Percentiles rank a stretch among this genome's conserved stretches.
Evolutionary conservation across 2,329 filamentous ascomycete species (phyloP).

Genomic region (Stemphylium beticola): DNA sequence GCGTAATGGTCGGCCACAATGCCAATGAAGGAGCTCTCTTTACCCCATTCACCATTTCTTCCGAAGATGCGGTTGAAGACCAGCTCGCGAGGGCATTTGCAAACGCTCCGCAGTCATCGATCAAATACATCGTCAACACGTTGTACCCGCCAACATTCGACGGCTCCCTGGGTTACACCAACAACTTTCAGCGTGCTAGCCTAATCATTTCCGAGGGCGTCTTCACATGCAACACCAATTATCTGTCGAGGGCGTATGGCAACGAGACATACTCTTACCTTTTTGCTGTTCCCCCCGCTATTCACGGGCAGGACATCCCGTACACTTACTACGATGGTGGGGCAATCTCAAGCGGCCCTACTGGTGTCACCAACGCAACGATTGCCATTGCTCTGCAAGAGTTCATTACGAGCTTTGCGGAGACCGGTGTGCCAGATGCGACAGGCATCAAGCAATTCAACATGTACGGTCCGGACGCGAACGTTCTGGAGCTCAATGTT

Average conservation of each 20-base stretch:
- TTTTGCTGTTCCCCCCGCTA: slow-evolving; percentile 60
- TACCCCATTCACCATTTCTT: slow-evolving; percentile 48
- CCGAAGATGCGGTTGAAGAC: slow-evolving; percentile 34
- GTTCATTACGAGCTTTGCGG: slow-evolving; percentile 54
- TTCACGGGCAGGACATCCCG: slow-evolving; percentile 60
- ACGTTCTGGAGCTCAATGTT: slow-evolving; percentile 54
- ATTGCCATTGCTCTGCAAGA: slow-evolving; percentile 55
- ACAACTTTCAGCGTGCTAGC: slow-evolving; percentile 51
- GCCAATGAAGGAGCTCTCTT: slow-evolving; percentile 55
- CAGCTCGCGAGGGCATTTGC: slow-evolving; percentile 39
- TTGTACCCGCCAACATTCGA: slow-evolving; percentile 60
- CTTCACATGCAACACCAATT: slow-evolving; percentile 62
- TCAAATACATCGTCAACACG: slow-evolving; percentile 52
- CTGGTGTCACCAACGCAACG: slow-evolving; percentile 36
- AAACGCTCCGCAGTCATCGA: slow-evolving; percentile 33
- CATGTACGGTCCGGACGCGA: slow-evolving; percentile 54
- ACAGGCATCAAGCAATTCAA: slow-evolving; percentile 53
- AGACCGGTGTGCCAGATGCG: slow-evolving; percentile 47
- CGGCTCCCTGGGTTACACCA: slow-evolving; percentile 56
- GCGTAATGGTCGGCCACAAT: slow-evolving; percentile 52
- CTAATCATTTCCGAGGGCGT: slow-evolving; percentile 53
- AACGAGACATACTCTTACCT: slow-evolving; percentile 60
- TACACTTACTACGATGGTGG: slow-evolving; percentile 61
- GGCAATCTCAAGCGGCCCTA: slow-evolving; percentile 1
- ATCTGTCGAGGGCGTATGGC: slow-evolving; percentile 54